Evolutionary conservation across 2,329 filamentous ascomycete species (phyloP).

Genomic region (Neopestalotiopsis rosae): DNA sequence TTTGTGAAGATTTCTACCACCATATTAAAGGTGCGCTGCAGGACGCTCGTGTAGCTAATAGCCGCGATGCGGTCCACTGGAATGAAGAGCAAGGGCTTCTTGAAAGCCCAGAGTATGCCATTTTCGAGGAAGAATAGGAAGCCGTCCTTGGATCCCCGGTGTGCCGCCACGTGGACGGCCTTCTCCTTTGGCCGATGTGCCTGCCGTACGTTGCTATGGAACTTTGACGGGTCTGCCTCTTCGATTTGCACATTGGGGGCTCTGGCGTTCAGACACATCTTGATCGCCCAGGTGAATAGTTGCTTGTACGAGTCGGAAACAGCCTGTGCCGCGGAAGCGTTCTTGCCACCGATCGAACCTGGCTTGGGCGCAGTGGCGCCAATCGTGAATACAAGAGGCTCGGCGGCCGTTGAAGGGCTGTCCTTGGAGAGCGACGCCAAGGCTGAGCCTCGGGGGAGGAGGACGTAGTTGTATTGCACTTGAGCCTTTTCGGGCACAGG

Average conservation of each 20-base stretch:
- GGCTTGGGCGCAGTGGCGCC: slow-evolving; percentile 65
- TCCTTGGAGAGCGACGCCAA: slow-evolving; percentile 52
- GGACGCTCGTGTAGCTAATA: slow-evolving; percentile 70
- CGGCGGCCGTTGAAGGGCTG: slow-evolving; percentile 43
- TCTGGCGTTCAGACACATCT: slow-evolving; percentile 54
- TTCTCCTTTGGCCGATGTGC: slow-evolving; percentile 64
- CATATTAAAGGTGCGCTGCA: slow-evolving; percentile 73
- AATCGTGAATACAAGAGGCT: slow-evolving; percentile 70
- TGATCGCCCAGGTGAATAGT: slow-evolving; percentile 66
- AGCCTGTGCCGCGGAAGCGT: slow-evolving; percentile 52
- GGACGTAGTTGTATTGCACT: slow-evolving; percentile 68
- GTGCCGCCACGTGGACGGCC: slow-evolving; percentile 69
- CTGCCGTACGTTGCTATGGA: slow-evolving; percentile 62
- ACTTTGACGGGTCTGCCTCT: slow-evolving; percentile 59
- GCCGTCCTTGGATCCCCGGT: slow-evolving; percentile 72
- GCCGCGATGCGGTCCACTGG: slow-evolving; percentile 65
- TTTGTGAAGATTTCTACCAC: slow-evolving; percentile 62
- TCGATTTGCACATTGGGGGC: slow-evolving; percentile 55
- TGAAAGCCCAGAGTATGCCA: slow-evolving; percentile 73
- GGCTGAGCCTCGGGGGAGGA: slow-evolving; percentile 63
- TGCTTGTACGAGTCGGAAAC: slow-evolving; percentile 65
- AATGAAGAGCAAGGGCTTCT: slow-evolving; percentile 71
- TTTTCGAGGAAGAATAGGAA: slow-evolving; percentile 70
- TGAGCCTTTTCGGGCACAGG: slow-evolving; percentile 70
- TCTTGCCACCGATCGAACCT: slow-evolving; percentile 58